Base-by-base conservation (phyloP, 169 alveolate genomes). In the Babesia bovis region DNA sequence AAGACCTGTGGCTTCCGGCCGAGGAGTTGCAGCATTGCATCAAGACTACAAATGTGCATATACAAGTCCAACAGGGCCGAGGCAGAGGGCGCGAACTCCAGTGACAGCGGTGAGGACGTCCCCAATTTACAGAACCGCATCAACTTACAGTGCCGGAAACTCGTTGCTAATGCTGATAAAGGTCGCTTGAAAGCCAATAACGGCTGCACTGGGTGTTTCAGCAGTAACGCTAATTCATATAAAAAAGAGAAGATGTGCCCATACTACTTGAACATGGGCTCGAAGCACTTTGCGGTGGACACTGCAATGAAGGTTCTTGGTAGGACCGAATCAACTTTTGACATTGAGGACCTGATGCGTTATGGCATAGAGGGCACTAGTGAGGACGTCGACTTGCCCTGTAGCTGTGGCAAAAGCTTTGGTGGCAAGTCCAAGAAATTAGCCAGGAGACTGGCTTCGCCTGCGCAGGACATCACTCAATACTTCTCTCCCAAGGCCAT, bases 141-240 rank as follows among this genome's bases (percentile, higher is more conserved):
- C 17, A 58, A n/a, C 13, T 33, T 28, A 23, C 40, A 30, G 30
- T 71, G 82, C 51, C 19, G 63, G 19, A 15, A 28, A 32, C 65
- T 71, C 0, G 66, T 71, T 28, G 44, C 42, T 3, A 71, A 55
- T 47, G 56, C 70, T 40, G 72, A 71, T 32, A 40, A 32, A 1
- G 55, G 33, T 13, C 7, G 82, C 15, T 0, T 32, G 4, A 21
- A 6, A 12, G 25, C 57, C 3, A 3, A 28, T 32, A 21, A 21
- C 13, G 40, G 74, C 25, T 71, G 82, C 51, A 13, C 45, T n/a
- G 82, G 82, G n/a, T n/a, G n/a, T n/a, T n/a, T n/a, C n/a, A n/a
- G n/a, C n/a, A 38, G 45, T 13, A 38, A 9, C n/a, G 13, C 13
- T 7, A 7, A 38, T 7, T 38, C 45, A 9, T 13, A 38, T 38